phyloP scores from a whole-genome alignment of 441 rosid genomes.

The Rhodomyrtus psidioides region DNA sequence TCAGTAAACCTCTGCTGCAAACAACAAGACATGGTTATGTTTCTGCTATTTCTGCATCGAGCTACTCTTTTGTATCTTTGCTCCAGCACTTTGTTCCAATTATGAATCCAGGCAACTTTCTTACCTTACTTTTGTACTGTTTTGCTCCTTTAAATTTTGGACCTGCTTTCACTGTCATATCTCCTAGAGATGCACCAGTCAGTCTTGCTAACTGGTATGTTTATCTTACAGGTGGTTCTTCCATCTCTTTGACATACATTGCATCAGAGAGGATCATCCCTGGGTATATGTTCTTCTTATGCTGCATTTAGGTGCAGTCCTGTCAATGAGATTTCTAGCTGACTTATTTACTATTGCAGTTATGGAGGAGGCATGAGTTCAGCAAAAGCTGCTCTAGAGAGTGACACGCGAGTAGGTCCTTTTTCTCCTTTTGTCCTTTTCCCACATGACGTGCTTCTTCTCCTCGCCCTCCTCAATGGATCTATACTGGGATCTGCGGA shows the following conservation, averaged over 20 bases:
- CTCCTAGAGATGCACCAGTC: background rate
- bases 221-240: conserved; percentile 31
- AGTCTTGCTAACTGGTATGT: background rate
- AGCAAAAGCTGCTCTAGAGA: conserved; percentile 96
- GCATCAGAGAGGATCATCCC: conserved; percentile 97
- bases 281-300: conserved; percentile 43
- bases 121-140: background rate
- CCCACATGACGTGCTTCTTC: background rate
- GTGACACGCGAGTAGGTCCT: conserved; percentile 69
- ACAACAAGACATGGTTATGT: conserved; percentile 92
- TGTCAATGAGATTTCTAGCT: background rate
- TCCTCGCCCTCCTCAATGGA: background rate
- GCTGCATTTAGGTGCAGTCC: background rate
- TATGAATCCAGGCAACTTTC: conserved; percentile 74
- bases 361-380: conserved; percentile 99
- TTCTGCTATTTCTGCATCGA: conserved; percentile 89
- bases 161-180: background rate
- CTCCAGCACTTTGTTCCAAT: conserved; percentile 81
- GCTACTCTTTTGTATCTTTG: conserved; percentile 83
- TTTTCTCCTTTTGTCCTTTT: background rate
- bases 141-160: background rate
- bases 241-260: conserved; percentile 87
- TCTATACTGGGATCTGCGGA: background rate
- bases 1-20: conserved; percentile 71
- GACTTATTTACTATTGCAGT: conserved; percentile 22